Conservation (phyloP, 2,329 filamentous ascomycete species). For the Chlorencoelia australis region DNA sequence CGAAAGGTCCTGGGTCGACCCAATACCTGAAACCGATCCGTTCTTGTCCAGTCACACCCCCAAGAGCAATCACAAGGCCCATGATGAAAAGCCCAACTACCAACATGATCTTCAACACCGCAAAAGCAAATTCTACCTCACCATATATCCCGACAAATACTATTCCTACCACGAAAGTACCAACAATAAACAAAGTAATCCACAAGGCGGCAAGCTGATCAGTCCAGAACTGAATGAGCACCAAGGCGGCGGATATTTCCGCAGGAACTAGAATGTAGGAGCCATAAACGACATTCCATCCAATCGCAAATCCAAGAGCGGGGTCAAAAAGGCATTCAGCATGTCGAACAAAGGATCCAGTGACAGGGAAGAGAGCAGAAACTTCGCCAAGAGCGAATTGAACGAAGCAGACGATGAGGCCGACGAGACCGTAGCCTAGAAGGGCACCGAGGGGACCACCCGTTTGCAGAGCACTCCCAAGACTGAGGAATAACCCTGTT, state of each 20-base stretch:
- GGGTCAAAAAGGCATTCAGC: conserved; percentile 28
- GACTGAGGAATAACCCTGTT: conserved; percentile 43
- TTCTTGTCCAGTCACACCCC: conserved; percentile 47
- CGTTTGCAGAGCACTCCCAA: conserved; percentile 35
- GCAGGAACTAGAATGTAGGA: conserved; percentile 27
- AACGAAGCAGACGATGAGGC: conserved; percentile 35
- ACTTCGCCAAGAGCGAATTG: conserved; percentile 29
- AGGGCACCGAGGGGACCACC: conserved; percentile 39
- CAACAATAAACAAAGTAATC: conserved; percentile 30
- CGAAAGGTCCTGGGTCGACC: conserved; percentile 51
- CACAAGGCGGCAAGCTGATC: conserved; percentile 39
- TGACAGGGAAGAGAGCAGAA: conserved; percentile 26
- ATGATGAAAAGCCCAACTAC: conserved; percentile 53
- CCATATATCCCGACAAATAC: conserved; percentile 31
- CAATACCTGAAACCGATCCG: conserved; percentile 46
- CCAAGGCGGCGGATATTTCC: conserved; percentile 53
- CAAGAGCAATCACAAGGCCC: conserved; percentile 35
- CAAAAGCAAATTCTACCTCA: conserved; percentile 45
- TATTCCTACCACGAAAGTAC: conserved; percentile 29
- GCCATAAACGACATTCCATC: conserved; percentile 26
- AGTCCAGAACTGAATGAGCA: conserved; percentile 55
- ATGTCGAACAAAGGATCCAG: conserved; percentile 28
- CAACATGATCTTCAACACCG: conserved; percentile 47
- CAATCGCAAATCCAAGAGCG: conserved; percentile 24
- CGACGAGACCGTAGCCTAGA: conserved; percentile 27